Conservation (phyloP, 352 stramenopile species). For the Pythium aristosporum region DNA sequence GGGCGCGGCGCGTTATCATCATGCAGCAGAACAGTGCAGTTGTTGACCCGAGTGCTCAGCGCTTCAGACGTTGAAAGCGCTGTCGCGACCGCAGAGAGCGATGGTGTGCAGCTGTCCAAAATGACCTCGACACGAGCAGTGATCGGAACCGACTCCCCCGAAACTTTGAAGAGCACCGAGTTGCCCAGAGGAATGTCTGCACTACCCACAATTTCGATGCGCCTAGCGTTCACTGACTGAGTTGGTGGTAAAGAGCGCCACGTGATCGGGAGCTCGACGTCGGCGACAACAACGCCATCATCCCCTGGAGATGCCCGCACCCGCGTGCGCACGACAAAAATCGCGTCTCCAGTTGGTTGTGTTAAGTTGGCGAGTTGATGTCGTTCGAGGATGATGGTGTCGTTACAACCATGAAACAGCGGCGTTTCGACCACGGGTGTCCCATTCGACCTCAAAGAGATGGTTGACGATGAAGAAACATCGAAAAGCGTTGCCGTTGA, state of each 20-base stretch:
- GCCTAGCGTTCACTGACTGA: neutral
- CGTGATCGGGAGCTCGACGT: slow-evolving; percentile 24
- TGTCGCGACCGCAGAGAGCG: neutral
- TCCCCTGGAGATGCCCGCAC: neutral
- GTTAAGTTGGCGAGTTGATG: neutral
- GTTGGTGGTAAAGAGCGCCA: slow-evolving; percentile 17
- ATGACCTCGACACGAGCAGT: slow-evolving; percentile 4
- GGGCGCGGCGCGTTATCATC: neutral
- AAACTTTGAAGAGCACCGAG: neutral
- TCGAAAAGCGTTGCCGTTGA: slow-evolving; percentile 1
- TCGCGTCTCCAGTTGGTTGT: neutral
- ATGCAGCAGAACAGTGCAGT: slow-evolving; percentile 23
- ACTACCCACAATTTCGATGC: slow-evolving; percentile 14
- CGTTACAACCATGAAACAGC: slow-evolving; percentile 12
- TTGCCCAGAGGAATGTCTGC: slow-evolving; percentile 1
- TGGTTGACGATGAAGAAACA: neutral
- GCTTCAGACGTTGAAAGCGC: neutral
- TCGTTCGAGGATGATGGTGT: slow-evolving; percentile 10
- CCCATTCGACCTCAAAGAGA: neutral
- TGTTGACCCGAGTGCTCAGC: neutral
- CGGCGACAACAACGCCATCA: neutral
- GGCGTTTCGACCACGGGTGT: too few species aligned
- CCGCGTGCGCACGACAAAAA: neutral
- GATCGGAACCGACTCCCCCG: neutral
- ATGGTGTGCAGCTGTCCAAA: slow-evolving; percentile 10